Percentiles rank a stretch among this genome's conserved stretches.
These are phyloP conservation scores for Paramecium tetraurelia DNA, from an alignment of 73 alveolate species.

Conservation along the genomic window DNA sequence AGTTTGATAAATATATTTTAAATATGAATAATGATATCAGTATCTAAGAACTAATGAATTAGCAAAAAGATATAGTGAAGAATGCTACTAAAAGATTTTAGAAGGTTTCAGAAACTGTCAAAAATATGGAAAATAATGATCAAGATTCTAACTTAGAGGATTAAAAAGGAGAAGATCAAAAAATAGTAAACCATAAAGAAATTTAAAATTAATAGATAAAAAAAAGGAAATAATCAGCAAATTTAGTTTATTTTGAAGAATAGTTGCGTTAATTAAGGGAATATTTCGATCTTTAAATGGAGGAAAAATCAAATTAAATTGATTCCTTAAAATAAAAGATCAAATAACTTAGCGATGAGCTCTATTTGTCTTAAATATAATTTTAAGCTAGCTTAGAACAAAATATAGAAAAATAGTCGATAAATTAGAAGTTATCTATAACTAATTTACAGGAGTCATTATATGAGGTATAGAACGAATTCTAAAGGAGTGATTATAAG, in stretches of 20 bases:
- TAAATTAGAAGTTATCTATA: not conserved
- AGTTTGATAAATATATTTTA: not conserved
- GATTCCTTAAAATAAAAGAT: not conserved
- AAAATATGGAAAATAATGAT: not conserved
- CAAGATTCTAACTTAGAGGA: not conserved
- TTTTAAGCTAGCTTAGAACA: not conserved
- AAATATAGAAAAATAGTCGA: not conserved
- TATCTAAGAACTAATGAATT: not conserved
- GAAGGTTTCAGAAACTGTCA: not conserved
- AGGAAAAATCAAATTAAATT: not conserved
- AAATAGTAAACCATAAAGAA: not conserved
- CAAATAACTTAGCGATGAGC: not conserved
- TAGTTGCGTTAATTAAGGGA: not conserved
- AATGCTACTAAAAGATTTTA: not conserved
- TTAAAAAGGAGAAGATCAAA: not conserved
- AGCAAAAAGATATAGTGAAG: not conserved
- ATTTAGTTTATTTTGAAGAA: conserved; percentile 2
- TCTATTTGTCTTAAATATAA: not conserved
- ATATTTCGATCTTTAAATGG: not conserved
- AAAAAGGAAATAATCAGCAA: not conserved
- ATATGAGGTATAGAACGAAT: not conserved
- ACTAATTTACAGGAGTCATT: not conserved
- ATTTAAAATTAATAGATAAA: no score
- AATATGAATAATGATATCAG: not conserved
- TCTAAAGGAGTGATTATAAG: not conserved